phyloP scores from a whole-genome alignment of 768 basidiomycete genomes.

The Collybia nuda region DNA sequence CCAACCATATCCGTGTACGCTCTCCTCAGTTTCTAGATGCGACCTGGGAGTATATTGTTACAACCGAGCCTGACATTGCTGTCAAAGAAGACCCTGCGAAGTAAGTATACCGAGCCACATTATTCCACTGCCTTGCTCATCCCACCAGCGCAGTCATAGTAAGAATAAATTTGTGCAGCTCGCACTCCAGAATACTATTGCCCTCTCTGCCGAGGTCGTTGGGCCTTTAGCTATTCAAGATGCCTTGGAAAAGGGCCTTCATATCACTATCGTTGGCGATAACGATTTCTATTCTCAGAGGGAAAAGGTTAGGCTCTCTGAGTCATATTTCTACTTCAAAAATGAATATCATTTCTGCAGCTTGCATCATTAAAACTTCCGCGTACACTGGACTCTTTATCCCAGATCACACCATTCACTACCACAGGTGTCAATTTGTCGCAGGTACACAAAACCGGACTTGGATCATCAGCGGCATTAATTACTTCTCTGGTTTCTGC shows the following conservation, averaged over 20 bases:
- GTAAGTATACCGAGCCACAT: conserved; percentile 28
- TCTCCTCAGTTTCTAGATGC: conserved; percentile 91
- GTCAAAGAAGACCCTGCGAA: conserved; percentile 34
- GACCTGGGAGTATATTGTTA: conserved; percentile 69
- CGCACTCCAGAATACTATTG: conserved; percentile 76
- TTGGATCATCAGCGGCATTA: conserved; percentile 95
- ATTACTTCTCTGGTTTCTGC: conserved; percentile 93
- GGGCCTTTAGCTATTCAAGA: conserved; percentile 41
- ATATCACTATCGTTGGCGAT: conserved; percentile 85
- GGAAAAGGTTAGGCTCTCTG: conserved; percentile 56
- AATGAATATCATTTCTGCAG: conserved; percentile 33
- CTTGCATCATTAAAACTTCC: conserved; percentile 63
- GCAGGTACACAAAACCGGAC: conserved; percentile 96
- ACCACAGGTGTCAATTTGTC: conserved; percentile 65
- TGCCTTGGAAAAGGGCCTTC: conserved; percentile 53
- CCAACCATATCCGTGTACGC: conserved; percentile 63
- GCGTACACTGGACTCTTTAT: conserved; percentile 61
- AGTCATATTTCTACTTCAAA: not conserved
- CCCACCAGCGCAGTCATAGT: conserved; percentile 31
- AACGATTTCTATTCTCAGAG: conserved; percentile 99
- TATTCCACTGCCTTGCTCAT: too few relatives aligned
- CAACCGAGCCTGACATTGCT: conserved; percentile 31
- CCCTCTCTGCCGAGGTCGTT: conserved; percentile 62
- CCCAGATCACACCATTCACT: conserved; percentile 73
- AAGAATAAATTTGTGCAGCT: conserved; percentile 93